phyloP scores from a whole-genome alignment of 805 yeast genomes.

The Isabelozyma rhagii region DNA sequence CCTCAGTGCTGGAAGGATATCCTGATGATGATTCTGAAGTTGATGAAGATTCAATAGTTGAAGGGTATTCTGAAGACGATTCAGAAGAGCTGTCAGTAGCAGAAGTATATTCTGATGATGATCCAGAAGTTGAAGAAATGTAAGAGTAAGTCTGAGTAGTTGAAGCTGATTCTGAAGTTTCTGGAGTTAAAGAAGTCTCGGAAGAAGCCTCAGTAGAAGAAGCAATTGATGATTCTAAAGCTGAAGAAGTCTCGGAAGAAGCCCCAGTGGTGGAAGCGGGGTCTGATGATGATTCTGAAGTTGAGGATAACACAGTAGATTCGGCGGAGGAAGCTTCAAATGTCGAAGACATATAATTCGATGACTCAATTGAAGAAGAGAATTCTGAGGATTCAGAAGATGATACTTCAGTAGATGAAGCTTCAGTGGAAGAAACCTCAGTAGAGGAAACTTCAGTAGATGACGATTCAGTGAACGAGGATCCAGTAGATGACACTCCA shows the following conservation, averaged over 20 bases:
- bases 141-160: slow-evolving; percentile 5
- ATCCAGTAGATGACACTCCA: too few species aligned
- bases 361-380: background rate
- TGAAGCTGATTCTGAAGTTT: background rate
- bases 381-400: background rate
- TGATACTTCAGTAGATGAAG: background rate
- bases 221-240: background rate
- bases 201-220: background rate
- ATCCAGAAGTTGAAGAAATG: slow-evolving; percentile 4
- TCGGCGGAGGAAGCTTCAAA: background rate
- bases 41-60: slow-evolving; percentile 9
- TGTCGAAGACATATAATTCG: background rate
- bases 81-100: background rate
- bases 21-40: background rate
- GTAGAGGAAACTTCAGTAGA: background rate
- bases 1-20: background rate
- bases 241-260: too few species aligned
- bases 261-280: too few species aligned
- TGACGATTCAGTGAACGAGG: too few species aligned
- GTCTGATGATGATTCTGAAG: background rate
- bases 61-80: background rate
- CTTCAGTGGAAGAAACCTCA: background rate
- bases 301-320: background rate
- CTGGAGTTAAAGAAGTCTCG: background rate
- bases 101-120: background rate